A percentile compares a stretch with the other conserved stretches of the same genome.
phyloP scores from a whole-genome alignment of 192 early-diverging fungal species.

The Coemansia sp. region DNA sequence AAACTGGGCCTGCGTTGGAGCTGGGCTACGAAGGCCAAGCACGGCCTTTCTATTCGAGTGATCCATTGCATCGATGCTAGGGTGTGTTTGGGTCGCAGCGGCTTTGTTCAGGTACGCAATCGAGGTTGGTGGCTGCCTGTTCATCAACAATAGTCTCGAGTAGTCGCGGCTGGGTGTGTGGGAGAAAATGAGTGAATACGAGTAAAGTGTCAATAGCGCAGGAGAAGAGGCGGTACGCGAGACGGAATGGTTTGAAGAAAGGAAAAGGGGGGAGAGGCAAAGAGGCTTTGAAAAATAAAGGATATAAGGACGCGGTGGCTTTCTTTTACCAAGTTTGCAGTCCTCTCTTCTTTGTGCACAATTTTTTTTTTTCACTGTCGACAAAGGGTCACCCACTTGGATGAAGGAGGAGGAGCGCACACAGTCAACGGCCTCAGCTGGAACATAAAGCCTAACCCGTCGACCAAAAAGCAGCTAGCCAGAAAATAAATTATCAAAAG shows the following conservation, averaged over 20 bases:
- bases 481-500: neutral
- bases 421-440: slow-evolving; percentile 2
- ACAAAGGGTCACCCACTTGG: neutral
- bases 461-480: neutral
- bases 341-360: neutral
- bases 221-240: neutral
- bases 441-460: neutral
- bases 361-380: slow-evolving; percentile 7
- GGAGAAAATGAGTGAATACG: neutral
- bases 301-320: neutral
- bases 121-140: slow-evolving; percentile 15
- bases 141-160: neutral
- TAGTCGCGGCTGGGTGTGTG: slow-evolving; percentile 1
- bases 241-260: neutral
- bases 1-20: neutral
- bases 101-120: slow-evolving; percentile 37
- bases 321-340: neutral
- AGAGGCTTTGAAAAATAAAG: neutral
- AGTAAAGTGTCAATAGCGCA: neutral
- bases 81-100: neutral
- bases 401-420: neutral
- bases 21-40: neutral
- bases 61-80: slow-evolving; percentile 17
- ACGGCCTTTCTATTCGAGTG: neutral
- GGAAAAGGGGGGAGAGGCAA: neutral